Evolutionary conservation across 371 early-diverging fungal species (phyloP).

Genomic region (Mucor saturninus): DNA sequence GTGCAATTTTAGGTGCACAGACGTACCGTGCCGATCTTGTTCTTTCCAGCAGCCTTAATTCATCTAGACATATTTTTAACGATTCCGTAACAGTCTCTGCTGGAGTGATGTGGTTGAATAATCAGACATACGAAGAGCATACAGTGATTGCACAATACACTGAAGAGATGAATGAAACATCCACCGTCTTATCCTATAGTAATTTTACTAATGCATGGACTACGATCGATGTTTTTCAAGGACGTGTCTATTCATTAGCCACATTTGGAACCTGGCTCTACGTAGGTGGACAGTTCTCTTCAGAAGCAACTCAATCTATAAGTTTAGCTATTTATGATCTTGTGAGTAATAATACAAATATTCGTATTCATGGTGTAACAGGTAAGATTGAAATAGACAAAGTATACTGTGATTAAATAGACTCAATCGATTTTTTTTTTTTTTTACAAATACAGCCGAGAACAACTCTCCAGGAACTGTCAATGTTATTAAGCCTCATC

Average conservation of each 20-base stretch:
- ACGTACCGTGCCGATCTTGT: conserved; percentile 36
- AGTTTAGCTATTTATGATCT: conserved; percentile 46
- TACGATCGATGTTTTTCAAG: conserved; percentile 30
- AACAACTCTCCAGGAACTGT: conserved; percentile 36
- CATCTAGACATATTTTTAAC: background rate
- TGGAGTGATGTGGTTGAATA: conserved; percentile 5
- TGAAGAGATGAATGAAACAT: background rate
- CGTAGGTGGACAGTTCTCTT: conserved; percentile 41
- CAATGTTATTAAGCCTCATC: conserved; percentile 44
- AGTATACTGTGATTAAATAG: no score
- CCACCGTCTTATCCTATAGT: conserved; percentile 26
- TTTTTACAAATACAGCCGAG: background rate
- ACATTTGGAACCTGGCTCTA: conserved; percentile 28
- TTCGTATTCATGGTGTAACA: conserved; percentile 25
- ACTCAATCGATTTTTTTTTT: background rate
- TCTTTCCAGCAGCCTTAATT: background rate
- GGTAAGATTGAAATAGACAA: conserved; percentile 15
- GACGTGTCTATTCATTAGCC: conserved; percentile 29
- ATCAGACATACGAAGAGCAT: background rate
- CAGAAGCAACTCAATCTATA: conserved; percentile 14
- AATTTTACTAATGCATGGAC: conserved; percentile 26
- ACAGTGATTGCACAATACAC: conserved; percentile 8
- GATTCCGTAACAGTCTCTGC: conserved; percentile 8
- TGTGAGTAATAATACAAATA: conserved; percentile 3
- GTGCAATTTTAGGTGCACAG: conserved; percentile 36